These are phyloP conservation scores for Papilionanthe hybrid DNA, from an alignment of 116 monocot species.

Conservation along the genomic window DNA sequence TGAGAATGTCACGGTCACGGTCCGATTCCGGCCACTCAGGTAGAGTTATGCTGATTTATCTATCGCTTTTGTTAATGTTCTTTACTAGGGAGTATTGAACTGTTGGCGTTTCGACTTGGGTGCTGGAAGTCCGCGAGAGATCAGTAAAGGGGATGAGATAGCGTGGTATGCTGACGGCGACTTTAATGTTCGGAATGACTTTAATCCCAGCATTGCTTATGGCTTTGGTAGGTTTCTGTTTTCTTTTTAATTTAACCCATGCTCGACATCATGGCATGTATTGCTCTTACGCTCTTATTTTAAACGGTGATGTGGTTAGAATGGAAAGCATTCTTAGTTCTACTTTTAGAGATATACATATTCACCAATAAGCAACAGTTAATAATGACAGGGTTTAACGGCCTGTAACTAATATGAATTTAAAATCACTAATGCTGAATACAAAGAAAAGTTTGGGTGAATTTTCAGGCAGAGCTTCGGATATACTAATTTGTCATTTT, in stretches of 20 bases:
- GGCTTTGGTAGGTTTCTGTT: constrained; percentile 60
- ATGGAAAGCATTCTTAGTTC: background rate
- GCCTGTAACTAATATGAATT: too few relatives aligned
- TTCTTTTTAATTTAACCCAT: background rate
- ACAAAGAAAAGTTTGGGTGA: too few relatives aligned
- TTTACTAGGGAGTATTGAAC: background rate
- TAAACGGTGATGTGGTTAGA: background rate
- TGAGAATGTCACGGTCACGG: constrained; percentile 92
- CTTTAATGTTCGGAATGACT: constrained; percentile 76
- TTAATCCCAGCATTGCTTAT: constrained; percentile 64
- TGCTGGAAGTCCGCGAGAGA: constrained; percentile 65
- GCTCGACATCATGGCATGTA: background rate
- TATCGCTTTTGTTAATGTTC: background rate
- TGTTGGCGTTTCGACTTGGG: background rate
- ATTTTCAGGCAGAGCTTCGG: too few relatives aligned
- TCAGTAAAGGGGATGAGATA: constrained; percentile 86
- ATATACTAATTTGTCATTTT: too few relatives aligned
- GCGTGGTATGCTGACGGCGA: constrained; percentile 99
- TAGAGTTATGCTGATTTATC: constrained; percentile 7
- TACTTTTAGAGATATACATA: background rate
- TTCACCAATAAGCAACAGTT: background rate
- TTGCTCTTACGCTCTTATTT: background rate
- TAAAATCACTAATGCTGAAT: too few relatives aligned
- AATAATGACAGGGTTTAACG: too few relatives aligned
- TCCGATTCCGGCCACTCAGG: constrained; percentile 93